Evolutionary conservation across 306 rosid genomes (phyloP).

Genomic region (Cyclanthera cordifolia): DNA sequence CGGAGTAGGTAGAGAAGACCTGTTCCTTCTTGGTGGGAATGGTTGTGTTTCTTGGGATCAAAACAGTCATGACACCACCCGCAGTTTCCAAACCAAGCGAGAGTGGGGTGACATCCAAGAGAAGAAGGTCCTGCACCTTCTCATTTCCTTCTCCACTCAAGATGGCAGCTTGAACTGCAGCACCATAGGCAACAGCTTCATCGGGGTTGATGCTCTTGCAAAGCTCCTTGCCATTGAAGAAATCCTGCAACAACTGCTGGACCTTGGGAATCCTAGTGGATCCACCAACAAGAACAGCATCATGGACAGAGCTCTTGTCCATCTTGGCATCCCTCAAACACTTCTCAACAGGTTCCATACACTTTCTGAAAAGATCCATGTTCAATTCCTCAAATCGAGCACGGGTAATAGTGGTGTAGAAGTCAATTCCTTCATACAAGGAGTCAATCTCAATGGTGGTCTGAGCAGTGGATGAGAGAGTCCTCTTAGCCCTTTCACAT

Average conservation of each 20-base stretch:
- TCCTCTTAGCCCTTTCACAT: conserved; percentile 53
- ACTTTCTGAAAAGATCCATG: conserved; percentile 58
- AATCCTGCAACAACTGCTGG: conserved; percentile 50
- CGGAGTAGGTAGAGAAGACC: conserved; percentile 64
- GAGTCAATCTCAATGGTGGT: conserved; percentile 64
- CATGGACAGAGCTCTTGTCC: conserved; percentile 50
- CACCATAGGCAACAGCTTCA: conserved; percentile 67
- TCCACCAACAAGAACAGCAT: conserved; percentile 65
- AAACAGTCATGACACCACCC: conserved; percentile 63
- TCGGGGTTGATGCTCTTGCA: conserved; percentile 73
- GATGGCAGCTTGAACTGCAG: conserved; percentile 61
- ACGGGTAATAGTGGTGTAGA: conserved; percentile 54
- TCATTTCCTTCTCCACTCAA: conserved; percentile 66
- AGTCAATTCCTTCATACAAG: conserved; percentile 58
- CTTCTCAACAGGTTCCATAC: conserved; percentile 67
- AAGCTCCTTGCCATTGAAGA: conserved; percentile 55
- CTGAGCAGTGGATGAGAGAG: conserved; percentile 54
- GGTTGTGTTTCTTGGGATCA: conserved; percentile 64
- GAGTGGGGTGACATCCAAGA: conserved; percentile 58
- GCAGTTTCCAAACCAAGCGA: conserved; percentile 66
- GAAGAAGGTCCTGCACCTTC: conserved; percentile 67
- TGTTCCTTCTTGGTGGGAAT: conserved; percentile 73
- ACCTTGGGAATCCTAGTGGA: conserved; percentile 68
- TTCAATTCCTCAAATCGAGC: conserved; percentile 63
- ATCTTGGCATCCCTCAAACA: conserved; percentile 65